Conservation (phyloP, 2,329 filamentous ascomycete genomes). For the Paracorniculantispora psalliotae region DNA sequence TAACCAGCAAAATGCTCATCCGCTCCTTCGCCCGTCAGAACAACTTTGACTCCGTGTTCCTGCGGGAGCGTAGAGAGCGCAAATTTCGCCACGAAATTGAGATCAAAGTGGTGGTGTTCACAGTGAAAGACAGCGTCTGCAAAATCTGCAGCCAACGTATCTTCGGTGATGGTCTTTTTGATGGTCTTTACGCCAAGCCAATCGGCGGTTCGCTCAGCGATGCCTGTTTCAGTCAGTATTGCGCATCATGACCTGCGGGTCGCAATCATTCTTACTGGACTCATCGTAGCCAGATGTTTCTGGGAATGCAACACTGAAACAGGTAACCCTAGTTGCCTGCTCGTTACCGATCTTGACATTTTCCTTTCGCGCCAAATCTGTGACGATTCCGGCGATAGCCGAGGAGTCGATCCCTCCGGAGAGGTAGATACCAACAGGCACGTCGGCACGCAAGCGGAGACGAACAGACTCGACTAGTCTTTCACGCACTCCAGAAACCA, state of each 20-base stretch:
- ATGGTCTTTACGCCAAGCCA: slow-evolving; percentile 27
- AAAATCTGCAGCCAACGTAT: slow-evolving; percentile 25
- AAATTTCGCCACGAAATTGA: slow-evolving; percentile 49
- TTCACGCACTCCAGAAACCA: slow-evolving; percentile 44
- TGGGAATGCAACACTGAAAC: slow-evolving; percentile 2
- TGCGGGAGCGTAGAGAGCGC: slow-evolving; percentile 42
- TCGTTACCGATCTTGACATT: slow-evolving; percentile 26
- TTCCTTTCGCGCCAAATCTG: slow-evolving; percentile 43
- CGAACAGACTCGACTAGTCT: slow-evolving; percentile 46
- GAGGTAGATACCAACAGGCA: slow-evolving; percentile 53
- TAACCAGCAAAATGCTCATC: slow-evolving; percentile 55
- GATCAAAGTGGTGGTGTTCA: slow-evolving; percentile 36
- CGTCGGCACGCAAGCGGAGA: slow-evolving; percentile 51
- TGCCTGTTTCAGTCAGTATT: slow-evolving; percentile 16
- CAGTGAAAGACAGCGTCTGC: slow-evolving; percentile 26
- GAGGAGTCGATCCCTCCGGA: slow-evolving; percentile 56
- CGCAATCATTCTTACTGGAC: background rate
- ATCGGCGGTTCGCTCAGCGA: slow-evolving; percentile 29
- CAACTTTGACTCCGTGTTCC: slow-evolving; percentile 46
- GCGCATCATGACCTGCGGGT: background rate
- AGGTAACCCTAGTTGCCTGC: background rate
- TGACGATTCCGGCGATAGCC: slow-evolving; percentile 50
- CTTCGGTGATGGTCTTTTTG: slow-evolving; percentile 25
- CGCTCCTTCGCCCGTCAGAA: slow-evolving; percentile 48
- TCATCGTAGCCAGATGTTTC: background rate